Evolutionary conservation across 176 grass and related monocot species (phyloP).

Genomic region (Avena atlantica): DNA sequence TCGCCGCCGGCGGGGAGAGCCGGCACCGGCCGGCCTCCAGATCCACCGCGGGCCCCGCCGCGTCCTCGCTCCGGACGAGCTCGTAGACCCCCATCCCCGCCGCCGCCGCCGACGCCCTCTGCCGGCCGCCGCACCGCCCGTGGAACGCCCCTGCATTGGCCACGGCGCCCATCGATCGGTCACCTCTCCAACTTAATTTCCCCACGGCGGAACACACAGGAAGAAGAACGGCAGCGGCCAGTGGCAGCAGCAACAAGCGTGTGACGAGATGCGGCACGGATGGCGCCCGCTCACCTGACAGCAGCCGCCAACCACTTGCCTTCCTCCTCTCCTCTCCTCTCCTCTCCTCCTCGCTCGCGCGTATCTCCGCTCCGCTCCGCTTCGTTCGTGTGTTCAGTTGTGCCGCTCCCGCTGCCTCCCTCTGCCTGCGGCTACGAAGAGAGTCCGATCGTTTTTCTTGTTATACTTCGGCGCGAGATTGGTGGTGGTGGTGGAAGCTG

Average conservation of each 20-base stretch:
- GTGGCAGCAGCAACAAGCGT: constrained; percentile 29
- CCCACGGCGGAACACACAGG: neutral
- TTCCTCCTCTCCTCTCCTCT: neutral
- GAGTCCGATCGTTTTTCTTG: neutral
- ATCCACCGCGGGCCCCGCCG: constrained; percentile 16
- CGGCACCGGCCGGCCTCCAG: constrained; percentile 43
- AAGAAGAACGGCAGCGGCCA: neutral
- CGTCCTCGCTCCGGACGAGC: constrained; percentile 54
- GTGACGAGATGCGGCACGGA: constrained; percentile 45
- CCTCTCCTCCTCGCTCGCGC: neutral
- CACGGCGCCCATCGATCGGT: constrained; percentile 1
- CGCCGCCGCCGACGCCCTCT: neutral
- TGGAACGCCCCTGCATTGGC: constrained; percentile 46
- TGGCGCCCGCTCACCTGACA: constrained; percentile 54
- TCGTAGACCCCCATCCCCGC: constrained; percentile 58
- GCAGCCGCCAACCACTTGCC: constrained; percentile 27
- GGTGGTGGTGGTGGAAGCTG: neutral
- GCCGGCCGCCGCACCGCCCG: neutral
- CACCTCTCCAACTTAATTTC: neutral
- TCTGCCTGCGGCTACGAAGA: neutral
- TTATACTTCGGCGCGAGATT: neutral
- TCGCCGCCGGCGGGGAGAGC: neutral
- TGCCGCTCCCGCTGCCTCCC: neutral
- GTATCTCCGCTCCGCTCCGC: neutral
- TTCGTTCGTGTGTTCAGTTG: neutral